Base-by-base conservation (phyloP, 352 stramenopile genomes). In the Phytophthora cryptogea region DNA sequence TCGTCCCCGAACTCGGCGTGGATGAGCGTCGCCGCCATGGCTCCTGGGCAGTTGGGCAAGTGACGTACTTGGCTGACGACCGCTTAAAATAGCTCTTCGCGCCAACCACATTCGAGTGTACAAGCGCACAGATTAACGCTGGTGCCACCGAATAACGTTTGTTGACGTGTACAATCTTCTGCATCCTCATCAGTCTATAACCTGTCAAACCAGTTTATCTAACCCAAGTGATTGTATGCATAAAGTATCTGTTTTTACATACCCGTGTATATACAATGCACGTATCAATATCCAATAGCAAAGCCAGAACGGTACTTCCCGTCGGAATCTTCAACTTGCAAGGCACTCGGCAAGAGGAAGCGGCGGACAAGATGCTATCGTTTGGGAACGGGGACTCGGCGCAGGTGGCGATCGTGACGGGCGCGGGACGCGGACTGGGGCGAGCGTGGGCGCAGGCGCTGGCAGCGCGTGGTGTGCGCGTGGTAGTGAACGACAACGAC, bases 401-500 rank as follows among this genome's bases (percentile, higher is more conserved):
- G 41, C 76, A 86, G 43, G 80, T 90, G 41, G 80, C 78, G 32
- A 80, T 90, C 59, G 56, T 90, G 50, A 90, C 81, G 16, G 81
- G 81, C 1, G 76, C 76, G 0, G 81, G 62, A 1, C 57, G 75
- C 10, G 80, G 80, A 1, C 61, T 90, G 13, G 78, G 80, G 0
- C 60, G 67, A 11, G 71, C 77, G n/a, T 88, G 75, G 72, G 78
- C 78, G 8, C 11, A 85, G 27, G 69, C 73, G 16, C 56, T 90
- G 26, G 76, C 74, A 10, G 61, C 45, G 35, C 74, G 76, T 14
- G 80, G 77, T 13, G 75, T 76, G 52, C 70, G 68, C 33, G 73
- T 89, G 33, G 70, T 88, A 8, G 82, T 86, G 44, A 91, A 91
- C 55, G 82, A 91, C 72, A 81, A 76, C 55, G 80, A 86, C 63